phyloP scores from a whole-genome alignment of 2,329 filamentous ascomycete species.

The Amylocarpus encephaloides region DNA sequence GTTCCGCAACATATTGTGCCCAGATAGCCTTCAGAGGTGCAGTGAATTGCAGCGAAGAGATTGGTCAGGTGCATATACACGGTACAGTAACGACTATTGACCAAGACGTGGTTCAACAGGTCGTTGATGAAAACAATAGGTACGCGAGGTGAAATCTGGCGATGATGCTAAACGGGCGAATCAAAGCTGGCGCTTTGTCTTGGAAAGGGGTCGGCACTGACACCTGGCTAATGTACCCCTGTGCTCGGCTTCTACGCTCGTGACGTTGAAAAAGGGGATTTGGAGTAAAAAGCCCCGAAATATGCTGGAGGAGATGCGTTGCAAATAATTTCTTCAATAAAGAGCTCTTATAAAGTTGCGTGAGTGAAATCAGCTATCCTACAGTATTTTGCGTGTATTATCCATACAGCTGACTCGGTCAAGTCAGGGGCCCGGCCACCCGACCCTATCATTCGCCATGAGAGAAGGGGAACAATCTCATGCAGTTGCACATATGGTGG shows the following conservation, averaged over 20 bases:
- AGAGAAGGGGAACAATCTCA: neutral
- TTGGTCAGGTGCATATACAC: neutral
- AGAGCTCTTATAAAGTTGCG: neutral
- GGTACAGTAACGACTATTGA: neutral
- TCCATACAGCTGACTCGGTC: neutral
- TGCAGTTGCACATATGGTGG: slow-evolving; percentile 1
- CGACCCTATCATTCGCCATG: slow-evolving; percentile 6
- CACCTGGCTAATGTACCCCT: slow-evolving; percentile 4
- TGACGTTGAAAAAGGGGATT: neutral
- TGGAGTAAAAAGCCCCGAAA: neutral
- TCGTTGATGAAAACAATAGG: neutral
- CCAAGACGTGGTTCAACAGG: neutral
- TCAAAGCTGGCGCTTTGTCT: neutral
- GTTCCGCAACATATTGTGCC: slow-evolving; percentile 4
- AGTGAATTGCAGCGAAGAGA: slow-evolving; percentile 1
- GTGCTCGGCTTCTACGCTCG: neutral
- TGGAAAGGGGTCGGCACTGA: slow-evolving; percentile 1
- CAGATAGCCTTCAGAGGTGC: neutral
- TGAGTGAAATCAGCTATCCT: neutral
- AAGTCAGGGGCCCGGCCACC: neutral
- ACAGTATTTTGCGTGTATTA: neutral
- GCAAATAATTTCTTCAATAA: neutral
- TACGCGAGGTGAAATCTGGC: slow-evolving; percentile 1
- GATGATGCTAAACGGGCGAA: neutral
- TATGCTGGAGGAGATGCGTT: neutral